A percentile compares a stretch with the other conserved stretches of the same genome.
These are phyloP conservation scores for Pyrenophora seminiperda DNA, from an alignment of 2,329 filamentous ascomycete species.

Conservation along the genomic window DNA sequence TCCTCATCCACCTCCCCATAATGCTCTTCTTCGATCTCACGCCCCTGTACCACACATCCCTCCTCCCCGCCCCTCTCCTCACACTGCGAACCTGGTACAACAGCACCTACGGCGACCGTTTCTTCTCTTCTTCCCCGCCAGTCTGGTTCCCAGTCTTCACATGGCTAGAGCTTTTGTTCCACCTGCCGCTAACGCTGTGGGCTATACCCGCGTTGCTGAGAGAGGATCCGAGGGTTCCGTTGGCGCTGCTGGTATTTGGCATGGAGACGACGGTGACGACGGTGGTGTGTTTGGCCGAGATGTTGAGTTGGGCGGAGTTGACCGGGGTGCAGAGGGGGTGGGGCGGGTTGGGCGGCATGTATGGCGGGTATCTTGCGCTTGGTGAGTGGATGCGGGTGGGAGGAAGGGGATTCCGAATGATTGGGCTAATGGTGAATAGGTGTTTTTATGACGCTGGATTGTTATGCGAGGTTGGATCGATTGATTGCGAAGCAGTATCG, in stretches of 20 bases:
- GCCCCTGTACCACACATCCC: too few relatives aligned
- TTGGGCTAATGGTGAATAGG: conserved; percentile 16
- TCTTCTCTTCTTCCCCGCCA: conserved; percentile 65
- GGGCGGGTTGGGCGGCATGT: conserved; percentile 44
- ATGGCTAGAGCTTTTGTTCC: conserved; percentile 65
- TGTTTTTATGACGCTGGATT: conserved; percentile 46
- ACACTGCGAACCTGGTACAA: conserved; percentile 57
- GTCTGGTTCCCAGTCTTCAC: conserved; percentile 64
- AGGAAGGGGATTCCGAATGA: neutral
- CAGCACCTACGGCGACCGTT: conserved; percentile 65
- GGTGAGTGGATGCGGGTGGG: conserved; percentile 27
- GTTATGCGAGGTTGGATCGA: conserved; percentile 40
- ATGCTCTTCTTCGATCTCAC: conserved; percentile 51
- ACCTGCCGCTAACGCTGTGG: conserved; percentile 66
- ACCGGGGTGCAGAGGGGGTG: conserved; percentile 34
- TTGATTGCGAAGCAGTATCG: conserved; percentile 30
- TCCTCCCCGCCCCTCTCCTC: too few relatives aligned
- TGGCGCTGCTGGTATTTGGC: conserved; percentile 65
- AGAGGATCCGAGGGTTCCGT: conserved; percentile 63
- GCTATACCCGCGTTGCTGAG: conserved; percentile 59
- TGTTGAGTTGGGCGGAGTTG: conserved; percentile 57
- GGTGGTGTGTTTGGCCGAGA: conserved; percentile 66
- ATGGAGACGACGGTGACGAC: conserved; percentile 67
- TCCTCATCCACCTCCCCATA: conserved; percentile 64
- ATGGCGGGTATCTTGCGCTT: conserved; percentile 46